phyloP scores from a whole-genome alignment of 1,284 basidiomycete species.

The Microbotryum silenes-acaulis region DNA sequence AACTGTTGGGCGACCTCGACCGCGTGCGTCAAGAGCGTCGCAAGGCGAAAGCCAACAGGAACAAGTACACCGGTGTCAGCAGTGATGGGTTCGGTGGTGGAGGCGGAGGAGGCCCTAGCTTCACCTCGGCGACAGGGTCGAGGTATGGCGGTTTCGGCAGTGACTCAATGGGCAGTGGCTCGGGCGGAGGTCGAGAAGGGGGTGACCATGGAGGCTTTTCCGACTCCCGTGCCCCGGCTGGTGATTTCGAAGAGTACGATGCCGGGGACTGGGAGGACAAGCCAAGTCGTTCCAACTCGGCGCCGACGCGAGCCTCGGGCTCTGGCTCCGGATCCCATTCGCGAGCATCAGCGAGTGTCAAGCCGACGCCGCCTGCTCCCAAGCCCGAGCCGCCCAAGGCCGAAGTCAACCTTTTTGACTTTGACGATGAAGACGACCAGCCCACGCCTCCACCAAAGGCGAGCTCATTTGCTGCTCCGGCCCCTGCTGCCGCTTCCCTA shows the following conservation, averaged over 20 bases:
- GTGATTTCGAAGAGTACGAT: constrained; percentile 81
- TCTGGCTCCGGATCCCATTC: constrained; percentile 39
- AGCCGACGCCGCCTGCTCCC: constrained; percentile 40
- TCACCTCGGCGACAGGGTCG: constrained; percentile 42
- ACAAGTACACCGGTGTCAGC: constrained; percentile 81
- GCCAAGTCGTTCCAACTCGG: not conserved
- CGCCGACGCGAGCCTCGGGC: constrained; percentile 37
- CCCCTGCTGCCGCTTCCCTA: constrained; percentile 17
- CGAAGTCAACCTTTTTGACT: constrained; percentile 65
- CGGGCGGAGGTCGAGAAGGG: constrained; percentile 46
- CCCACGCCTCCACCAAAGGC: constrained; percentile 41
- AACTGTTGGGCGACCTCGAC: constrained; percentile 83
- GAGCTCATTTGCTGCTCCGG: constrained; percentile 35
- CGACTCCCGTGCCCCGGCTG: constrained; percentile 28
- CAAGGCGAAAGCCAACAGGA: constrained; percentile 86
- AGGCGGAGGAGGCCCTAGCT: constrained; percentile 44
- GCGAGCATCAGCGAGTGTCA: constrained; percentile 35
- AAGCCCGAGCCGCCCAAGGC: constrained; percentile 45
- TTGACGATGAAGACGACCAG: constrained; percentile 59
- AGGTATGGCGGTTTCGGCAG: constrained; percentile 77
- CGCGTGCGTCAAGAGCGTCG: constrained; percentile 79
- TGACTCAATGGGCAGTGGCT: constrained; percentile 48
- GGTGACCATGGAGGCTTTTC: constrained; percentile 16
- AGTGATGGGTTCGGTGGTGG: constrained; percentile 60
- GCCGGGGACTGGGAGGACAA: constrained; percentile 84